A percentile compares a stretch with the other conserved stretches of the same genome.
Conservation (phyloP, 306 rosid species). For the Rosa persica region DNA sequence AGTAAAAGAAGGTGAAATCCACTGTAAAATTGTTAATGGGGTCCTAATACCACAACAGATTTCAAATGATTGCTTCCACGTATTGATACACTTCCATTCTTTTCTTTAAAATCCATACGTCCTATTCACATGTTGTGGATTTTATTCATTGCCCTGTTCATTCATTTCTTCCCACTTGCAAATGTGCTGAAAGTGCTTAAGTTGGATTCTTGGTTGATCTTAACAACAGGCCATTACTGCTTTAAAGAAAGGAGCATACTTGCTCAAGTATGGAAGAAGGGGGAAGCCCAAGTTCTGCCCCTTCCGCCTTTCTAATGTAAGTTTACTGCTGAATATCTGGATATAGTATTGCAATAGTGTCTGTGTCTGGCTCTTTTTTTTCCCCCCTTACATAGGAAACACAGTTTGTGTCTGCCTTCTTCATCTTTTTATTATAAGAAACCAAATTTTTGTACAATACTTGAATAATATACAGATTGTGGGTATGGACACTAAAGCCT, state of each 20-base stretch:
- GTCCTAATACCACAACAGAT: constrained; percentile 8
- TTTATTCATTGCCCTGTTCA: neutral
- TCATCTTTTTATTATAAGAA: neutral
- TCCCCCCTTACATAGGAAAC: neutral
- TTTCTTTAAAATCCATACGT: neutral
- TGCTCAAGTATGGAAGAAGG: constrained; percentile 98
- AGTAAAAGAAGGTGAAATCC: neutral
- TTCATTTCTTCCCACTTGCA: constrained; percentile 8
- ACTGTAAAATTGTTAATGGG: neutral
- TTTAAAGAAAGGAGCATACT: constrained; percentile 91
- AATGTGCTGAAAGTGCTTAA: constrained; percentile 27
- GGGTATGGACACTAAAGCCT: neutral
- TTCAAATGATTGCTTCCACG: neutral
- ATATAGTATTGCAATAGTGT: constrained; percentile 16
- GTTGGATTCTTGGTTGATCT: constrained; percentile 33
- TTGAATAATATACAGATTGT: neutral
- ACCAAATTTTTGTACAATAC: neutral
- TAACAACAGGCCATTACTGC: constrained; percentile 88
- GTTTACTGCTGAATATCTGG: constrained; percentile 34
- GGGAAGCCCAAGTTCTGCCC: constrained; percentile 98
- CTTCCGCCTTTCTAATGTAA: constrained; percentile 94
- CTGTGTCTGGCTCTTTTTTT: neutral
- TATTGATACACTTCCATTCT: neutral
- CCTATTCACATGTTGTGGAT: neutral
- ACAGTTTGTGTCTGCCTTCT: constrained; percentile 10